phyloP scores from a whole-genome alignment of 805 yeast genomes.

The Monosporozyma solicola region DNA sequence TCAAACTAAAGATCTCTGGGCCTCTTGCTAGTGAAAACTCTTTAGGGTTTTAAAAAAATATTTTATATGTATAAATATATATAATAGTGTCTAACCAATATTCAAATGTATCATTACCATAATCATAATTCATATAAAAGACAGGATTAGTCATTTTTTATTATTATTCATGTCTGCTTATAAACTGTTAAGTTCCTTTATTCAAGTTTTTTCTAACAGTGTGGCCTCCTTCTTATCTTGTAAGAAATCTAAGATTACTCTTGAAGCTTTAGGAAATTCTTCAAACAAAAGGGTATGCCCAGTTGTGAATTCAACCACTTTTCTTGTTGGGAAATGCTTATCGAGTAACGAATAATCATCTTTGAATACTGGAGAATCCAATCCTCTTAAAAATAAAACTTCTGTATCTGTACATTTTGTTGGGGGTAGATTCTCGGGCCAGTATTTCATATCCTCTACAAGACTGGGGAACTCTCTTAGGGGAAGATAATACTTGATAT shows the following conservation, averaged over 20 bases:
- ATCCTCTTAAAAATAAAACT: slow-evolving; percentile 38
- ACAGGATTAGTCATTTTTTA: too few relatives aligned
- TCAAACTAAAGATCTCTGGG: slow-evolving; percentile 44
- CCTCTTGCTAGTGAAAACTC: slow-evolving; percentile 30
- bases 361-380: slow-evolving; percentile 35
- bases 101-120: not conserved
- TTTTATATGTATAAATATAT: too few relatives aligned
- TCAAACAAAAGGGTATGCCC: slow-evolving; percentile 27
- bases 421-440: slow-evolving; percentile 11
- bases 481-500: slow-evolving; percentile 16
- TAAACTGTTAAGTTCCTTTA: too few relatives aligned
- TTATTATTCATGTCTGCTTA: too few relatives aligned
- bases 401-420: slow-evolving; percentile 20
- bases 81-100: not conserved
- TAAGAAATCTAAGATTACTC: slow-evolving; percentile 15
- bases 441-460: slow-evolving; percentile 14
- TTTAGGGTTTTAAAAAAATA: not conserved
- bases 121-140: too few relatives aligned
- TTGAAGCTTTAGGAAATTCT: slow-evolving; percentile 15
- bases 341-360: slow-evolving; percentile 20
- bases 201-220: not conserved
- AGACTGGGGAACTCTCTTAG: slow-evolving; percentile 20
- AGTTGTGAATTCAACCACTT: slow-evolving; percentile 21
- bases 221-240: slow-evolving; percentile 2
- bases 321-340: slow-evolving; percentile 19